A percentile compares a stretch with the other conserved stretches of the same genome.
phyloP scores from a whole-genome alignment of 108 stramenopile species.

The Discostella stelligeroides region DNA sequence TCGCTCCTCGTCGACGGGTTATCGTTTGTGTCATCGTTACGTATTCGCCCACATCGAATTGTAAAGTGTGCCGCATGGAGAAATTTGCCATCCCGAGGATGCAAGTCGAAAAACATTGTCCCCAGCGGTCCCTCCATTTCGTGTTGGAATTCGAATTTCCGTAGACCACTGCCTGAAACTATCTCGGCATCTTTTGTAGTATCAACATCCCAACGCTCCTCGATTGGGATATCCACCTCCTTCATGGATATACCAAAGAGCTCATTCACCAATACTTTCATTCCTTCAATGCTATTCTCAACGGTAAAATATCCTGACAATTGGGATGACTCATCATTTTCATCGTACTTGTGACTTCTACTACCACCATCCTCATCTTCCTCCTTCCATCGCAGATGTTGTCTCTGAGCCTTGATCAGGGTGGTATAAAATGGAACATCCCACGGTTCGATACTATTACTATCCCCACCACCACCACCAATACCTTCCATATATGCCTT shows the following conservation, averaged over 20 bases:
- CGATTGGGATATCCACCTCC: constrained; percentile 55
- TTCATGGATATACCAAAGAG: constrained; percentile 86
- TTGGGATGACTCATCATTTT: constrained; percentile 13
- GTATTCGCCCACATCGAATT: constrained; percentile 90
- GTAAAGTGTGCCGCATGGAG: constrained; percentile 97
- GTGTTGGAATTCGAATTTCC: constrained; percentile 69
- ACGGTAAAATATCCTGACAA: constrained; percentile 70
- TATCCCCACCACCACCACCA: too few relatives aligned
- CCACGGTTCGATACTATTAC: constrained; percentile 75
- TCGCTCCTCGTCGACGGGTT: constrained; percentile 16
- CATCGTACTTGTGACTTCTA: constrained; percentile 1
- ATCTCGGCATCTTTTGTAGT: neutral
- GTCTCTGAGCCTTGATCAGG: constrained; percentile 61
- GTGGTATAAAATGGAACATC: constrained; percentile 82
- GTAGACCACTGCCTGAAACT: constrained; percentile 37
- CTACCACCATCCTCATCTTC: constrained; percentile 47
- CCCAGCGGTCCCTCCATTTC: constrained; percentile 71
- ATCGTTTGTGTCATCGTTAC: constrained; percentile 16
- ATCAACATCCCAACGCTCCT: constrained; percentile 82
- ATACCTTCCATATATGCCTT: constrained; percentile 70
- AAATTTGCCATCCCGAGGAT: constrained; percentile 90
- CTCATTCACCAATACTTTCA: constrained; percentile 62
- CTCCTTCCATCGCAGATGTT: constrained; percentile 29
- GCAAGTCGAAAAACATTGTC: constrained; percentile 92
- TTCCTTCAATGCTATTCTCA: constrained; percentile 70